Evolutionary conservation across 2,329 filamentous ascomycete genomes (phyloP).

Genomic region (Pezicula carpinea): DNA sequence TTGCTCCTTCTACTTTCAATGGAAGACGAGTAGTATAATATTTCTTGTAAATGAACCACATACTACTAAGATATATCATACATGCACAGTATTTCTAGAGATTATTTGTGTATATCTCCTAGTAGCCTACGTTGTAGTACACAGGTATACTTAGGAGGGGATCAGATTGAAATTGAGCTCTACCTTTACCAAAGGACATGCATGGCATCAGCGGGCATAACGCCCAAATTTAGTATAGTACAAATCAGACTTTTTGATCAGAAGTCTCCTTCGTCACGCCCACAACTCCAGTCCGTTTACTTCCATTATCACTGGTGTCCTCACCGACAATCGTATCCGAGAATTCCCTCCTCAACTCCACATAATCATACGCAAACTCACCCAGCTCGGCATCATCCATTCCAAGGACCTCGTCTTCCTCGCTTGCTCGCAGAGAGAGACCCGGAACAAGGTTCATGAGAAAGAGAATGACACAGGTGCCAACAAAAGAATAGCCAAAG

Average conservation of each 20-base stretch:
- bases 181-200: too few relatives aligned
- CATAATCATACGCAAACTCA: constrained; percentile 85
- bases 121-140: too few relatives aligned
- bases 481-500: constrained; percentile 70
- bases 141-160: too few relatives aligned
- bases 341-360: constrained; percentile 11
- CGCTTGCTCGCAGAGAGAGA: constrained; percentile 47
- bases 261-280: not conserved
- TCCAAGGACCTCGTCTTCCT: constrained; percentile 64
- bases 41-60: too few relatives aligned
- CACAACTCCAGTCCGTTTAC: not conserved
- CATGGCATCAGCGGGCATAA: too few relatives aligned
- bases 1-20: too few relatives aligned
- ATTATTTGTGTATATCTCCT: too few relatives aligned
- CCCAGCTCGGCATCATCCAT: constrained; percentile 86
- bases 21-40: too few relatives aligned
- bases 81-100: too few relatives aligned
- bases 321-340: constrained; percentile 2
- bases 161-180: too few relatives aligned
- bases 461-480: constrained; percentile 73
- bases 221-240: too few relatives aligned
- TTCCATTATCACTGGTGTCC: not conserved
- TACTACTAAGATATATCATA: too few relatives aligned
- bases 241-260: not conserved
- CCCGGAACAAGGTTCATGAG: constrained; percentile 72